Percentiles rank a stretch among this genome's conserved stretches.
These are phyloP conservation scores for Ballota nigra DNA, from an alignment of 257 asterid species.

Conservation along the genomic window DNA sequence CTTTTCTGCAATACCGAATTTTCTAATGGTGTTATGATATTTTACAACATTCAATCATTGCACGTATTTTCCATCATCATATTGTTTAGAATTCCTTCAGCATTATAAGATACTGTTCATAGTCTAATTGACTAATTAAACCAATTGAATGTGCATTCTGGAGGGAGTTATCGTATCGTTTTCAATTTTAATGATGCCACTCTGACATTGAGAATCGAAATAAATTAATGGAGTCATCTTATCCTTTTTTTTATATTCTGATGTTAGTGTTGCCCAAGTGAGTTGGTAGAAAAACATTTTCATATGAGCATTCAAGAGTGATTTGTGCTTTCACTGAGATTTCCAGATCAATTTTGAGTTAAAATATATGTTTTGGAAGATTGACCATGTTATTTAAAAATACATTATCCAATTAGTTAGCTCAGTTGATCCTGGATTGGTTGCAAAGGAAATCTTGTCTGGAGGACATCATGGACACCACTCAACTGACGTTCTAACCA, in stretches of 20 bases:
- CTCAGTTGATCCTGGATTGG: background rate
- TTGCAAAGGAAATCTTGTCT: background rate
- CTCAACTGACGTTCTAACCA: background rate
- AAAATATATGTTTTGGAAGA: background rate
- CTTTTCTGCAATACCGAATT: background rate
- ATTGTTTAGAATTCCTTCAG: background rate
- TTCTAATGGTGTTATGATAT: background rate
- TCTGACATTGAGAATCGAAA: background rate
- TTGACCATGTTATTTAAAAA: background rate
- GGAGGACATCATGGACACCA: background rate
- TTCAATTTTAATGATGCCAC: background rate
- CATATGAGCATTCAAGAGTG: background rate
- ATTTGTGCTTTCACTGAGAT: background rate
- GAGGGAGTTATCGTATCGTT: background rate
- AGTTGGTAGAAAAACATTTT: background rate
- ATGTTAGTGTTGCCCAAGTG: slow-evolving; percentile 3
- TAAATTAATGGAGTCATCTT: background rate
- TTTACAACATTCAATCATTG: background rate
- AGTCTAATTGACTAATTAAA: slow-evolving; percentile 3
- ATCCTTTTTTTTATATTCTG: background rate
- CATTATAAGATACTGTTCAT: background rate
- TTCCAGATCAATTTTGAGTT: background rate
- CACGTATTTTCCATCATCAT: background rate
- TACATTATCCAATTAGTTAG: background rate
- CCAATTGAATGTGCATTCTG: background rate